phyloP scores from a whole-genome alignment of 2,329 filamentous ascomycete species.

The Curvularia spicifera region DNA sequence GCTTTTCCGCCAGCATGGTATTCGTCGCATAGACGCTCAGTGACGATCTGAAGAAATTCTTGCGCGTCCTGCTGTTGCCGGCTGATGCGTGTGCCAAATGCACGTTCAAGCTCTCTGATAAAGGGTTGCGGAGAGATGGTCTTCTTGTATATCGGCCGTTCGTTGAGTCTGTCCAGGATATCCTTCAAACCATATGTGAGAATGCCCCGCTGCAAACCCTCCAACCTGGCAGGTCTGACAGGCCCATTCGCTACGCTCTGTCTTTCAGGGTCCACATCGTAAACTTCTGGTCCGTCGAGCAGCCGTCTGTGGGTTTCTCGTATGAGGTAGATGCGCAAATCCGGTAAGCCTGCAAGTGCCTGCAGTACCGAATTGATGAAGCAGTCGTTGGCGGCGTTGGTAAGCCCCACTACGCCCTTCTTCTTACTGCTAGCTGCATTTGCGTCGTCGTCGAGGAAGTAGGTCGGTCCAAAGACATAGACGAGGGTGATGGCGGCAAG shows the following conservation, averaged over 20 bases:
- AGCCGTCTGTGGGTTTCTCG: conserved; percentile 84
- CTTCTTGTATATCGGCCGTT: conserved; percentile 91
- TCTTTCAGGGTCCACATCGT: conserved; percentile 64
- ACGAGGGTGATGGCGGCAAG: conserved; percentile 93
- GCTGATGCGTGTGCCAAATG: conserved; percentile 89
- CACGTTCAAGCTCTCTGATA: conserved; percentile 79
- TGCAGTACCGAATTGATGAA: conserved; percentile 94
- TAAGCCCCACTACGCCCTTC: conserved; percentile 84
- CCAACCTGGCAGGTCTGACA: conserved; percentile 56
- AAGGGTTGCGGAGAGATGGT: conserved; percentile 89
- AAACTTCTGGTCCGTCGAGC: conserved; percentile 79
- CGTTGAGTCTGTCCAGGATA: conserved; percentile 89
- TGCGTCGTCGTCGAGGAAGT: conserved; percentile 85
- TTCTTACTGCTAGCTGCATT: conserved; percentile 70
- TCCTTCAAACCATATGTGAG: conserved; percentile 90
- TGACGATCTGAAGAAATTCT: conserved; percentile 93
- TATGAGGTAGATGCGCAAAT: conserved; percentile 90
- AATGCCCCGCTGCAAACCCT: conserved; percentile 75
- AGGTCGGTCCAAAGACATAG: conserved; percentile 98
- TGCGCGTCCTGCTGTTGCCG: conserved; percentile 97
- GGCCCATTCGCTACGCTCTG: conserved; percentile 51
- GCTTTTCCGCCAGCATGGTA: conserved; percentile 85
- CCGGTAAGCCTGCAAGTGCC: conserved; percentile 85
- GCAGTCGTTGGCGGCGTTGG: conserved; percentile 84
- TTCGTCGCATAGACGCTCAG: conserved; percentile 90